Evolutionary conservation across 2,329 filamentous ascomycete species (phyloP).

Genomic region (Samsoniella hepiali): DNA sequence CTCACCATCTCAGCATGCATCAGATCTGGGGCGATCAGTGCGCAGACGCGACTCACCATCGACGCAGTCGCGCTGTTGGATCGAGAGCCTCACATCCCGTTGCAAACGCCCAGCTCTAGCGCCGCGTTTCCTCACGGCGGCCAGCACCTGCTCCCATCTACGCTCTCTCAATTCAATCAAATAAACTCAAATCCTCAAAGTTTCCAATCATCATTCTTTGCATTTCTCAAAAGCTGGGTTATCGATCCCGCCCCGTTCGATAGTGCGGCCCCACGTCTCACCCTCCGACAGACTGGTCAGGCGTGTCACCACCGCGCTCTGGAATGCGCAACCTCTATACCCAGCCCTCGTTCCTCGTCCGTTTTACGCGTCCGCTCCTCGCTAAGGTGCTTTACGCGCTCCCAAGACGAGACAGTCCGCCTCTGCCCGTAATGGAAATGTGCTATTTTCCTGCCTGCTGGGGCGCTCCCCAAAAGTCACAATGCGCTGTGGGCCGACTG

Average conservation of each 20-base stretch:
- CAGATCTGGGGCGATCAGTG: not conserved
- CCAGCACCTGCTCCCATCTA: not conserved
- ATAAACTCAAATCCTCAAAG: not conserved
- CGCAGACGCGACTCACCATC: not conserved
- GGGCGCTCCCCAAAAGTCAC: not conserved
- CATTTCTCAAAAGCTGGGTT: constrained; percentile 4
- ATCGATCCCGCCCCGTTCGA: constrained; percentile 16
- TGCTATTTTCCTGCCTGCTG: constrained; percentile 18
- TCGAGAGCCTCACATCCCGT: not conserved
- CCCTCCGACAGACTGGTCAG: constrained; percentile 19
- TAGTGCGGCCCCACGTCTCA: constrained; percentile 25
- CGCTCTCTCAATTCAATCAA: not conserved
- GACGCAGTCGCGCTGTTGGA: not conserved
- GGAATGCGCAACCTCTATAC: constrained; percentile 26
- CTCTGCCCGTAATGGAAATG: constrained; percentile 30
- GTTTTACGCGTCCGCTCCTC: not conserved
- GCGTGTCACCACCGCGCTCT: constrained; percentile 22
- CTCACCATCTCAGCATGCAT: not conserved
- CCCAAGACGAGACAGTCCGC: constrained; percentile 30
- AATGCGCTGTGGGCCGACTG: constrained; percentile 17
- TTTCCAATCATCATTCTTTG: not conserved
- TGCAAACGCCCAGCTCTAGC: not conserved
- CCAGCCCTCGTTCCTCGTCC: constrained; percentile 15
- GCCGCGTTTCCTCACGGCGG: no score
- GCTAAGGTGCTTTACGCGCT: constrained; percentile 14